Evolutionary conservation across 2,329 filamentous ascomycete genomes (phyloP).

Genomic region (Nothophoma quercina): DNA sequence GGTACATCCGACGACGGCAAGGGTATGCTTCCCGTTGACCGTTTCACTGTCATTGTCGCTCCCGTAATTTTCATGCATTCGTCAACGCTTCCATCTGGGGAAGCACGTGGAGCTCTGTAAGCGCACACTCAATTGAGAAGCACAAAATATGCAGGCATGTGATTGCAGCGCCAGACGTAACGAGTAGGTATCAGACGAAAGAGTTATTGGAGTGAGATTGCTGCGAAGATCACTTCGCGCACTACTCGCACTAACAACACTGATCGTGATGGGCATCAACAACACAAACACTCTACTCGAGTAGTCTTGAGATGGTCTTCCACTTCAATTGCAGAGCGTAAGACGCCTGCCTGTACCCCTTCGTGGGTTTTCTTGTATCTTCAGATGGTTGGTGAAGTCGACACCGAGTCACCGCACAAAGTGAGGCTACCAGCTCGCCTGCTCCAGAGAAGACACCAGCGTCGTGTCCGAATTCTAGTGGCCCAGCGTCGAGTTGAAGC

Average conservation of each 20-base stretch:
- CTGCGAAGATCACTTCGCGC: slow-evolving; percentile 2
- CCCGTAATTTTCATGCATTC: slow-evolving; percentile 12
- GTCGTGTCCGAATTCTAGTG: no score
- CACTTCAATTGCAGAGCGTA: no score
- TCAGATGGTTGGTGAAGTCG: no score
- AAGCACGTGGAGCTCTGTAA: background rate
- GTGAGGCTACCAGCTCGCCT: no score
- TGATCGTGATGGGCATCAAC: background rate
- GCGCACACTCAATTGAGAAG: background rate
- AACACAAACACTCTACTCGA: background rate
- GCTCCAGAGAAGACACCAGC: no score
- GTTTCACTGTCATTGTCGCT: slow-evolving; percentile 10
- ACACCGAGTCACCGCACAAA: no score
- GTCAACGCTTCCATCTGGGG: slow-evolving; percentile 10
- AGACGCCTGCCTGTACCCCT: no score
- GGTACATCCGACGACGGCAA: slow-evolving; percentile 3
- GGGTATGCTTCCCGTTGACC: slow-evolving; percentile 9
- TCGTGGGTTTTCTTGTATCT: no score
- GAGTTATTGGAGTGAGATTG: background rate
- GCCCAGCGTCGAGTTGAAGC: no score
- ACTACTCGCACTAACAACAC: background rate
- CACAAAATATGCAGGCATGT: background rate
- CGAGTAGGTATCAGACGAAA: background rate
- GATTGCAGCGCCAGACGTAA: background rate
- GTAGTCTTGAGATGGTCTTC: background rate